Evolutionary conservation across 2,329 filamentous ascomycete genomes (phyloP), one percentile per base, ranked within the genome.

Genomic region (Zasmidium angulare): DNA sequence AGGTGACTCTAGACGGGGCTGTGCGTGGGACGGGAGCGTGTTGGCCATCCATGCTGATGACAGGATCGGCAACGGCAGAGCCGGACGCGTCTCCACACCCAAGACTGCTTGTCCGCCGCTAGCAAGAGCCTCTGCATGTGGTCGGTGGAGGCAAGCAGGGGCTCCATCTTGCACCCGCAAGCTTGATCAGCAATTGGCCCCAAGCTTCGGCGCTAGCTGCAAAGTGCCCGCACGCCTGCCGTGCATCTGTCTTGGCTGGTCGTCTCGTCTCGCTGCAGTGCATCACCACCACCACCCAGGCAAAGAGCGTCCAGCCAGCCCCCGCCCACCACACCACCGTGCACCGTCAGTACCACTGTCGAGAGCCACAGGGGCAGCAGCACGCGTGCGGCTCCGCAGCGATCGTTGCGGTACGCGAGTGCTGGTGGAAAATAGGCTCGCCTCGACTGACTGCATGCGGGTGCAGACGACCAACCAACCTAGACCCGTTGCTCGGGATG

Each of bases 91-190:
- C 11, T 43, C 50, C 29, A 43, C 50, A 26, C 40, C 11, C 26
- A 12, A 10, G 3, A 17, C n/a, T 43, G 36, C 36, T 19, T 43
- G 36, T 43, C 36, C 12, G 36, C 12, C 36, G 36, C 36, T 43
- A 43, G 36, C 26, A 26, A 23, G 20, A 36, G 43, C 51, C 26
- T 46, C 51, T 53, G 23, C n/a, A n/a, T n/a, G n/a, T n/a, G n/a
- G 22, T 53, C 31, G 22, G 31, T 17, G 36, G 36, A 7, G 36
- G 36, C 29, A 43, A 17, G 36, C 14, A 43, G 36, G 36, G 36
- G 36, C 36, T 43, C 36, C 36, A 43, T 43, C 36, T 43, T 17
- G 36, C 36, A 19, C 51, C 53, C 43, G 53, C 21, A 49, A 55
- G 43, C 51, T 54, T 19, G 36, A 17, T 43, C 24, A 4, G 6